phyloP scores from a whole-genome alignment of 2,329 filamentous ascomycete genomes.

The Fusarium pseudonygamai region DNA sequence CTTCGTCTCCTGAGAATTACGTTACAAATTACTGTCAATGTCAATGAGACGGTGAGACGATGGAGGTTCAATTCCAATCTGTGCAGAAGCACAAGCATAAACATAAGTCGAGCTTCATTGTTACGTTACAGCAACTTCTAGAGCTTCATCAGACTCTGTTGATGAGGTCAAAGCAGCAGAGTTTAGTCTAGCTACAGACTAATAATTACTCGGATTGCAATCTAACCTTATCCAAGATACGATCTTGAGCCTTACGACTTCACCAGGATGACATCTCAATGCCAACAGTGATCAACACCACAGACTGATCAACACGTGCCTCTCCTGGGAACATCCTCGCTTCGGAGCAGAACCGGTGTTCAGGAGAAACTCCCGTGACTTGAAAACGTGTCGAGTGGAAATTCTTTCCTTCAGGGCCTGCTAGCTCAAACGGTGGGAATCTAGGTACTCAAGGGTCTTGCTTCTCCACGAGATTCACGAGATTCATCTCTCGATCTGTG shows the following conservation, averaged over 20 bases:
- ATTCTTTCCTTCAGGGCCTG: constrained; percentile 3
- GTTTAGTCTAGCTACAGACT: neutral
- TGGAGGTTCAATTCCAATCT: neutral
- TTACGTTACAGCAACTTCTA: neutral
- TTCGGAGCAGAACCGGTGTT: constrained; percentile 11
- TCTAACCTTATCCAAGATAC: neutral
- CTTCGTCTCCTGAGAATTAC: neutral
- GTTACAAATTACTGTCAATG: neutral
- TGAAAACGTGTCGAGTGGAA: constrained; percentile 37
- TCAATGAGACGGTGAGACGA: neutral
- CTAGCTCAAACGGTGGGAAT: neutral
- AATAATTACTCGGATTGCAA: neutral
- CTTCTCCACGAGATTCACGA: constrained; percentile 31
- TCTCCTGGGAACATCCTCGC: constrained; percentile 33
- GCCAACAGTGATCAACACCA: constrained; percentile 13
- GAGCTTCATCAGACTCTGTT: neutral
- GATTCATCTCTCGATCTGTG: constrained; percentile 36
- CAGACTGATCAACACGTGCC: constrained; percentile 3
- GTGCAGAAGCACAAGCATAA: neutral
- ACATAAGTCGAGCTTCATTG: neutral
- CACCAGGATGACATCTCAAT: neutral
- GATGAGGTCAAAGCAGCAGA: neutral
- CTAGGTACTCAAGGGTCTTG: neutral
- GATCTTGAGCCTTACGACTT: neutral
- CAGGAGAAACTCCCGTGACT: constrained; percentile 10